Conservation (phyloP, 192 early-diverging fungal species). For the Entomortierella parvispora region DNA sequence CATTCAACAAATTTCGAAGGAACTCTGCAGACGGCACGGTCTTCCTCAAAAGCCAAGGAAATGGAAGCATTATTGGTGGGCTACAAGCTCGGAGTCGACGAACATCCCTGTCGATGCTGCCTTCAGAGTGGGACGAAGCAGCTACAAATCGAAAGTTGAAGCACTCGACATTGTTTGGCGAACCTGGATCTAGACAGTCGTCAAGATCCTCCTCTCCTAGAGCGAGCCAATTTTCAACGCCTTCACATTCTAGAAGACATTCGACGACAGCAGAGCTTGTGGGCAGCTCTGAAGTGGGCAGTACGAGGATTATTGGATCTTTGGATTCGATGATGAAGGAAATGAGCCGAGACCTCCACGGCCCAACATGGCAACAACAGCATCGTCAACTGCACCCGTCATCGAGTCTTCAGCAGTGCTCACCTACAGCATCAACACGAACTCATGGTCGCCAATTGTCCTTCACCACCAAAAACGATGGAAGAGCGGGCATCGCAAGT, state of each 20-base stretch:
- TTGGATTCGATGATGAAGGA: background rate
- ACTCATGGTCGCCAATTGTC: conserved; percentile 22
- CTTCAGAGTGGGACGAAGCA: conserved; percentile 47
- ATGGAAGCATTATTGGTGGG: background rate
- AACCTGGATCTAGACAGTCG: conserved; percentile 7
- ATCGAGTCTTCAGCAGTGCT: background rate
- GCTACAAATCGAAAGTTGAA: conserved; percentile 10
- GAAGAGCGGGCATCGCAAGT: background rate
- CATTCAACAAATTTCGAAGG: conserved; percentile 24
- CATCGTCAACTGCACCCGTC: conserved; percentile 16
- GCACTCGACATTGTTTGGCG: conserved; percentile 44
- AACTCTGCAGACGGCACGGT: background rate
- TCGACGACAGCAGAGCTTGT: conserved; percentile 3
- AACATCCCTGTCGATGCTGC: conserved; percentile 27
- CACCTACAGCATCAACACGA: background rate
- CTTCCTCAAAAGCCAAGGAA: too few relatives aligned
- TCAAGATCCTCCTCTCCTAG: conserved; percentile 1
- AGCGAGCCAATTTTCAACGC: background rate
- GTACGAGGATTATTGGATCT: background rate
- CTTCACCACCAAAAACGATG: conserved; percentile 32
- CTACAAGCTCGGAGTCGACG: conserved; percentile 12
- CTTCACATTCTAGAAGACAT: background rate
- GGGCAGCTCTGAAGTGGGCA: background rate
- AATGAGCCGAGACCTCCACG: too few relatives aligned
- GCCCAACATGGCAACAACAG: background rate